These are phyloP conservation scores for Flaveria bidentis DNA, from an alignment of 129 eudicot genomes.

Conservation along the genomic window DNA sequence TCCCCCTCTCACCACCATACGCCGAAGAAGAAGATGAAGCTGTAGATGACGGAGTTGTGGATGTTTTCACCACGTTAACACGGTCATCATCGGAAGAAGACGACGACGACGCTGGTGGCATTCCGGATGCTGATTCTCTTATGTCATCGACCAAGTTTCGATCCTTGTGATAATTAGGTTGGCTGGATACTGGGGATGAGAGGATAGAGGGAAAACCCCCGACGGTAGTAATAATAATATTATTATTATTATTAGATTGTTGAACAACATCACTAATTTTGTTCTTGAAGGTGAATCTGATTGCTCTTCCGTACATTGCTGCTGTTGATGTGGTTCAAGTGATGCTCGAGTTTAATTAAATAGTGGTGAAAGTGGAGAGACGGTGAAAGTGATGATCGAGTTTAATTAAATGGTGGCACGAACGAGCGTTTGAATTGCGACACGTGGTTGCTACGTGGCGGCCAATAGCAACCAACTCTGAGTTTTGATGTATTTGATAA, in stretches of 20 bases:
- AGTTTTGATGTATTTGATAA: too few species aligned
- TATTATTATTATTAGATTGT: neutral
- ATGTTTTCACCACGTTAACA: constrained; percentile 18
- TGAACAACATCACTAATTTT: neutral
- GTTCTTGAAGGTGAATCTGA: neutral
- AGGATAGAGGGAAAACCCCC: constrained; percentile 4
- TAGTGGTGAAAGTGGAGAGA: neutral
- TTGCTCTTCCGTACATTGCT: constrained; percentile 24
- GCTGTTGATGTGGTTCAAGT: neutral
- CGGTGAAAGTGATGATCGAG: neutral
- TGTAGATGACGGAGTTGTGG: neutral
- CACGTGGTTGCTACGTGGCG: constrained; percentile 2
- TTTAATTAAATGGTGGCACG: neutral
- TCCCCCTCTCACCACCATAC: neutral
- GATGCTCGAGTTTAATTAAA: neutral
- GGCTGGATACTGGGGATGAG: neutral
- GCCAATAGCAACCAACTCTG: too few species aligned
- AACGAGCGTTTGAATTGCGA: neutral
- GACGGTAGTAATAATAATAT: neutral
- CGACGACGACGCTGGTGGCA: neutral
- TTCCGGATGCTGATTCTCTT: constrained; percentile 29
- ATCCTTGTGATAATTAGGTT: neutral
- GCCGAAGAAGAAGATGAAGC: neutral
- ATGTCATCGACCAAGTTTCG: constrained; percentile 3
- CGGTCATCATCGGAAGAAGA: neutral